phyloP scores from a whole-genome alignment of 306 rosid genomes.

The Cotoneaster glaucophyllus region DNA sequence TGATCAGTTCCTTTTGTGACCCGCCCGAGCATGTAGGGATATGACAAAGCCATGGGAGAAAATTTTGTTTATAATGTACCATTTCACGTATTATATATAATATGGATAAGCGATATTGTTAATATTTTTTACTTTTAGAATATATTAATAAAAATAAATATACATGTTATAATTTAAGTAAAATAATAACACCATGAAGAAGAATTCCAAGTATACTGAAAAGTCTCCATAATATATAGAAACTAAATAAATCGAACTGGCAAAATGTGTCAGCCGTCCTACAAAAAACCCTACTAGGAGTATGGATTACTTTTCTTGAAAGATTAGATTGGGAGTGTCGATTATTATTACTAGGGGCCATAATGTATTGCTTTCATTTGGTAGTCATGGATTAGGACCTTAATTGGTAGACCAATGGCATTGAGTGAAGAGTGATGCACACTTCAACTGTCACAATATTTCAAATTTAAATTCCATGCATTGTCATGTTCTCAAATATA shows the following conservation, averaged over 20 bases:
- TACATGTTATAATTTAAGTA: no score
- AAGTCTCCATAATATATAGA: no score
- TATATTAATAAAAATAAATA: no score
- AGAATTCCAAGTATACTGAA: neutral
- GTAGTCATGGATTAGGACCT: neutral
- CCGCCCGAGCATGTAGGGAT: slow-evolving; percentile 56
- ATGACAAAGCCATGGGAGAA: slow-evolving; percentile 45
- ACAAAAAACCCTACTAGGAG: neutral
- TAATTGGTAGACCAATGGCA: neutral
- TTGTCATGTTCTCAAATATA: neutral
- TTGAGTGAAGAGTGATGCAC: neutral
- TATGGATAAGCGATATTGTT: no score
- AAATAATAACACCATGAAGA: no score
- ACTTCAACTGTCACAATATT: neutral
- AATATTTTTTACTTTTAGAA: no score
- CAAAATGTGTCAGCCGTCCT: slow-evolving; percentile 19
- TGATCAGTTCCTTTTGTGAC: slow-evolving; percentile 37
- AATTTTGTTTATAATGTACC: no score
- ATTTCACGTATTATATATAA: no score
- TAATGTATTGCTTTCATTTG: neutral
- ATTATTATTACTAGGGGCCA: neutral
- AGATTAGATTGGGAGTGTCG: neutral
- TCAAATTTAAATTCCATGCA: neutral
- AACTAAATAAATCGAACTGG: neutral
- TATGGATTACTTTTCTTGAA: neutral